Evolutionary conservation across 768 basidiomycete genomes (phyloP).

Genomic region (Lactarius hengduanensis): DNA sequence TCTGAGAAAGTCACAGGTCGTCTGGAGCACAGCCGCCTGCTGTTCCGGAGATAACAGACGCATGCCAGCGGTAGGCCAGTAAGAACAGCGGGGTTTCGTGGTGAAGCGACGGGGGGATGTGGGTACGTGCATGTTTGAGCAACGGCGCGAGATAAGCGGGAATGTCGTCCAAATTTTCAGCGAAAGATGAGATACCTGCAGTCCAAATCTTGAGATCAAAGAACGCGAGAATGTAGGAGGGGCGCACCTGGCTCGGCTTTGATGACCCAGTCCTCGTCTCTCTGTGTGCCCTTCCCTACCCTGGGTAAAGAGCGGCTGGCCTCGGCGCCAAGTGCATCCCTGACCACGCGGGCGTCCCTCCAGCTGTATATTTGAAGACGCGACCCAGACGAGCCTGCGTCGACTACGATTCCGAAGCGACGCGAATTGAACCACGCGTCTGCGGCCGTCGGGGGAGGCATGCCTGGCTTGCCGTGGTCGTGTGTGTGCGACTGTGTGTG

Average conservation of each 20-base stretch:
- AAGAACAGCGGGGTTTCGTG: slow-evolving; percentile 87
- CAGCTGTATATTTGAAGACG: slow-evolving; percentile 96
- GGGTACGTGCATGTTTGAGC: slow-evolving; percentile 73
- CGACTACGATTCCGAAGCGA: slow-evolving; percentile 92
- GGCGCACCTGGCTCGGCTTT: slow-evolving; percentile 92
- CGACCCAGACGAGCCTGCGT: slow-evolving; percentile 98
- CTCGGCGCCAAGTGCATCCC: slow-evolving; percentile 49
- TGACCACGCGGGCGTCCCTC: slow-evolving; percentile 71
- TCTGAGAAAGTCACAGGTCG: slow-evolving; percentile 75
- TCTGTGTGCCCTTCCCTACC: slow-evolving; percentile 87
- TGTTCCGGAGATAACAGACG: slow-evolving; percentile 70
- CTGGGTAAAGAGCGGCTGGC: slow-evolving; percentile 64
- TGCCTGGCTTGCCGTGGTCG: slow-evolving; percentile 33
- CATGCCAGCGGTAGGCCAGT: slow-evolving; percentile 97
- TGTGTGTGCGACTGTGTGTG: neutral
- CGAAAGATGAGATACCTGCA: slow-evolving; percentile 87
- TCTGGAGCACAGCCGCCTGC: slow-evolving; percentile 68
- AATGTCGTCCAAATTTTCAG: slow-evolving; percentile 65
- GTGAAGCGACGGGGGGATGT: slow-evolving; percentile 86
- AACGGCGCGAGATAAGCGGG: slow-evolving; percentile 77
- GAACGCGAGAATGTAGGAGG: neutral
- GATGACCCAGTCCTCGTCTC: slow-evolving; percentile 80
- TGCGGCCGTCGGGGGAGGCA: slow-evolving; percentile 73
- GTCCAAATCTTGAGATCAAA: neutral
- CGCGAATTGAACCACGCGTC: slow-evolving; percentile 78